Percentiles rank a stretch among this genome's conserved stretches.
phyloP scores from a whole-genome alignment of 1,284 basidiomycete species.

The Gastroboletus turbinatus region DNA sequence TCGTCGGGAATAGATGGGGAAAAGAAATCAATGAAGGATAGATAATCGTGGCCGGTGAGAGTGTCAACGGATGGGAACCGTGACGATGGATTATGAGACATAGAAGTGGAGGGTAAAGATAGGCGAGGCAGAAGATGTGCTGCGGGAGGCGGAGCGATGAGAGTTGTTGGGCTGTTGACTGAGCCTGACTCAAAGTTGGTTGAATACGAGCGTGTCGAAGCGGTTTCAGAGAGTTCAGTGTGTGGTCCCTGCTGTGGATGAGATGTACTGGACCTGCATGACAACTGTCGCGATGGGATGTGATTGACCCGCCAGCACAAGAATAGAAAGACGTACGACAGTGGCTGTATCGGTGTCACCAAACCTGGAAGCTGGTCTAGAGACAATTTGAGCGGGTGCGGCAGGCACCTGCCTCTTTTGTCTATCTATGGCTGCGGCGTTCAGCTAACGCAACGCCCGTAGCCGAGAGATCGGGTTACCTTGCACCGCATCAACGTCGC shows the following conservation, averaged over 20 bases:
- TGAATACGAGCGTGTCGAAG: conserved; percentile 20
- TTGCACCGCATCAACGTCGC: conserved; percentile 22
- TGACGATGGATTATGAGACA: conserved; percentile 19
- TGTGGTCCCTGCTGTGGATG: conserved; percentile 2
- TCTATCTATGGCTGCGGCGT: conserved; percentile 13
- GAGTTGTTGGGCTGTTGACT: conserved; percentile 40
- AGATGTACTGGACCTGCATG: conserved; percentile 12
- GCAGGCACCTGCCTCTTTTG: conserved; percentile 16
- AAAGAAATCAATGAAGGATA: conserved; percentile 60
- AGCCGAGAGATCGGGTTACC: conserved; percentile 17
- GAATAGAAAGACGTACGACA: conserved; percentile 11
- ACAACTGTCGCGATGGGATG: conserved; percentile 18
- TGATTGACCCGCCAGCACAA: conserved; percentile 11
- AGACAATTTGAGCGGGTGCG: conserved; percentile 2
- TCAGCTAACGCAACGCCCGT: neutral
- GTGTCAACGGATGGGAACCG: conserved; percentile 13
- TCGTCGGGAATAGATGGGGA: conserved; percentile 39
- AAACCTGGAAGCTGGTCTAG: conserved; percentile 14
- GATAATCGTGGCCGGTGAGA: conserved; percentile 30
- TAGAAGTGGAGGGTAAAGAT: conserved; percentile 34
- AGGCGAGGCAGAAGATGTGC: conserved; percentile 32
- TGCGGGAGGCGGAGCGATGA: conserved; percentile 45
- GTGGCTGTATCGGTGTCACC: conserved; percentile 28
- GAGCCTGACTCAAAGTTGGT: conserved; percentile 37
- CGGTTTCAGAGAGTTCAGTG: conserved; percentile 3